These are phyloP conservation scores for Mediolabrus comicus DNA, from an alignment of 108 stramenopile genomes.

Conservation along the genomic window DNA sequence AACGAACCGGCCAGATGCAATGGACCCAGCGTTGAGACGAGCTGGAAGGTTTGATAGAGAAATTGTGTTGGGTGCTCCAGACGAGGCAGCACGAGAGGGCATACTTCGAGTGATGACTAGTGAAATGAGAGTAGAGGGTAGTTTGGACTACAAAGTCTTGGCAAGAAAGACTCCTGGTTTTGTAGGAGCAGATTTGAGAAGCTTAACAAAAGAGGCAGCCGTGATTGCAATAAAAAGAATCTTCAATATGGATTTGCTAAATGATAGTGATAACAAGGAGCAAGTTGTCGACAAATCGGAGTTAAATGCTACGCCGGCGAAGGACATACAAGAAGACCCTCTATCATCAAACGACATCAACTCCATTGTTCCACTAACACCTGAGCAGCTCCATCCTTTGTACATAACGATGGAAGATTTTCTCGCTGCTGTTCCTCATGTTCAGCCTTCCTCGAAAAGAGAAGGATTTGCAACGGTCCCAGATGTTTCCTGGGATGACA, in stretches of 20 bases:
- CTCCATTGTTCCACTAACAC: conserved; percentile 61
- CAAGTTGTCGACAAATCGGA: not conserved
- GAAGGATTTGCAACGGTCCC: conserved; percentile 99
- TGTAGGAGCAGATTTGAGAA: conserved; percentile 97
- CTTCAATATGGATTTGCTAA: conserved; percentile 57
- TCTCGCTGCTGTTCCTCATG: conserved; percentile 85
- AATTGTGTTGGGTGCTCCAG: conserved; percentile 94
- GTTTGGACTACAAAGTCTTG: conserved; percentile 80
- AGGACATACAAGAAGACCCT: not conserved
- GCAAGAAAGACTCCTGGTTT: conserved; percentile 94
- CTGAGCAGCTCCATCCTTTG: conserved; percentile 77
- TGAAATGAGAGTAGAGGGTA: conserved; percentile 81
- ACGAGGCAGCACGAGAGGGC: conserved; percentile 84
- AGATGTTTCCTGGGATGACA: conserved; percentile 96
- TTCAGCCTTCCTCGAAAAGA: conserved; percentile 97
- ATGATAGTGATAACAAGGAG: not conserved
- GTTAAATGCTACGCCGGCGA: not conserved
- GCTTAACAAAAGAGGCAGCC: conserved; percentile 96
- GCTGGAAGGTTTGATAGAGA: conserved; percentile 98
- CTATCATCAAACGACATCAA: conserved; percentile 23
- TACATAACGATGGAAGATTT: conserved; percentile 95
- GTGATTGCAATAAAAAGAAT: conserved; percentile 95
- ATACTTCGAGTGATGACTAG: conserved; percentile 88
- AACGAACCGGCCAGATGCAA: conserved; percentile 94
- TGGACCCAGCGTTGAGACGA: conserved; percentile 93